Base-by-base conservation (phyloP, 108 stramenopile species). In the Conticribra guillardii region DNA sequence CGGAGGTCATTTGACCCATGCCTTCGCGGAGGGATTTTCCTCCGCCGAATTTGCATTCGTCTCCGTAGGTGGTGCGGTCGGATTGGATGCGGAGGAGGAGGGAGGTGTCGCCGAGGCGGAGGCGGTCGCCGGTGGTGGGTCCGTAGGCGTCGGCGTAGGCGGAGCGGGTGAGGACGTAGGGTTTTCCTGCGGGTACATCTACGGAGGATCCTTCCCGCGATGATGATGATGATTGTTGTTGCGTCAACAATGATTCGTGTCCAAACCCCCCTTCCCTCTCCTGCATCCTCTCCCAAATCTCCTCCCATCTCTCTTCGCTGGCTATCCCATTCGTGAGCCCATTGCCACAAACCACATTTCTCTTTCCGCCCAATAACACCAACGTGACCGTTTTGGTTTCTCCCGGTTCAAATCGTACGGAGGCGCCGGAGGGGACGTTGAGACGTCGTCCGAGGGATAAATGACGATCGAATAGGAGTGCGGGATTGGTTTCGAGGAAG, bases 21-120 rank as follows among this genome's bases (percentile, higher is more conserved):
- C 98, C 98, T 69, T 99, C 98, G 45, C 98, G 92, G 45, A 99
- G 64, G n/a, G 92, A 77, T 78, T 99, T 99, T 50, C 98, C 98
- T 8, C 97, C 98, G 45, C 98, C 98, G 79, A 99, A 99, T 70
- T 97, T 98, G 76, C 96, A 96, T 87, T 99, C 98, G 48, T 99
- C 98, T 11, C 98, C 98, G 65, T 97, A 98, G 28, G 51, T 48
- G 14, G 87, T 85, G 59, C 71, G 49, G 69, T 90, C 90, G 11
- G 73, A 22, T 77, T 97, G 90, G 22, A 97, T 92, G 30, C 82
- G 84, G 31, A 97, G 83, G 47, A 85, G 76, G 29, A 99, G 85
- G 24, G 74, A 67, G 15, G 97, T 98, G 79, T 99, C 97, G 30
- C 96, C 98, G 48, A 99, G 78, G 0, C 85, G 83, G 18, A 99